Conservation (phyloP, 1,284 basidiomycete genomes). For the Cryptococcus sp. region DNA sequence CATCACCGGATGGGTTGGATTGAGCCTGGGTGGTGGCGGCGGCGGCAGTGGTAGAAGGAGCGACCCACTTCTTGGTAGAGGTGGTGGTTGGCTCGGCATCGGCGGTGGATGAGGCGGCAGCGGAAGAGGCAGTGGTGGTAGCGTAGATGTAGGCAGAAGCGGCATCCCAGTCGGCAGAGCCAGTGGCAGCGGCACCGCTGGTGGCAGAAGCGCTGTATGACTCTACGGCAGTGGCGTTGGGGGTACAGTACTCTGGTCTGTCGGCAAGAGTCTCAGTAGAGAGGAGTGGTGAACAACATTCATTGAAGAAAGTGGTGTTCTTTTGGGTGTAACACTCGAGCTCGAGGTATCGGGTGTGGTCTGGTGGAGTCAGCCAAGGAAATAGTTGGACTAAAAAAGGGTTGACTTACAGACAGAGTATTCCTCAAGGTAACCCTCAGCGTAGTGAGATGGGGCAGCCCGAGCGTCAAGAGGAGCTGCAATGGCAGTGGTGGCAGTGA, state of each 20-base stretch:
- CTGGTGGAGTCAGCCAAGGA: conserved; percentile 9
- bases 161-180: conserved; percentile 11
- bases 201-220: conserved; percentile 2
- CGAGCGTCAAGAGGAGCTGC: conserved; percentile 54
- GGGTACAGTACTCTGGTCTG: conserved; percentile 56
- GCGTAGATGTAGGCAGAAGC: conserved; percentile 24
- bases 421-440: conserved; percentile 48
- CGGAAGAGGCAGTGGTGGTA: conserved; percentile 15
- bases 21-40: conserved; percentile 17
- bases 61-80: conserved; percentile 13
- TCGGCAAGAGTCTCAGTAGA: conserved; percentile 52
- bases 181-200: conserved; percentile 8
- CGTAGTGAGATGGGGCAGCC: conserved; percentile 37
- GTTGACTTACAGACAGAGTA: conserved; percentile 53
- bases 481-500: conserved; percentile 48
- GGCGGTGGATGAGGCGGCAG: conserved; percentile 5
- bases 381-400: neutral
- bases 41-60: conserved; percentile 15
- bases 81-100: conserved; percentile 1
- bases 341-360: conserved; percentile 62
- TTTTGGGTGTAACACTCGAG: conserved; percentile 57
- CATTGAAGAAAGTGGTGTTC: conserved; percentile 57
- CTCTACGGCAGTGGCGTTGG: conserved; percentile 29
- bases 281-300: conserved; percentile 56
- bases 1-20: conserved; percentile 15